These are phyloP conservation scores for Globisporangium emineosum DNA, from an alignment of 352 stramenopile genomes.

Conservation along the genomic window DNA sequence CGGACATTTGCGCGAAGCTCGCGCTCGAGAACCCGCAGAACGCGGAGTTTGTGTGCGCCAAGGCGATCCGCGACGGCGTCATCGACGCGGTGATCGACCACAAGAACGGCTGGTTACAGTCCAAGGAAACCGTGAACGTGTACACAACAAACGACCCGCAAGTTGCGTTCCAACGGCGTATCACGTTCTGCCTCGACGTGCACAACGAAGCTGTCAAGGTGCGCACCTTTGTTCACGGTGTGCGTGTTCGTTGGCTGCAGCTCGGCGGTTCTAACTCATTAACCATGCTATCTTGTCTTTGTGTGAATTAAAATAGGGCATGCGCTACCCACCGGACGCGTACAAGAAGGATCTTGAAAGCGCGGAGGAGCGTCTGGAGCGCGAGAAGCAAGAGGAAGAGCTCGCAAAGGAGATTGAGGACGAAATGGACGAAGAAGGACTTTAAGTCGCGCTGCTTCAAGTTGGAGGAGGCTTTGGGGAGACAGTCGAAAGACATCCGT, in stretches of 20 bases:
- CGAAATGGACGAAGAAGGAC: conserved; percentile 92
- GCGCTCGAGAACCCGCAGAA: conserved; percentile 90
- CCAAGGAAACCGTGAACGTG: conserved; percentile 83
- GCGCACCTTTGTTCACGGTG: not conserved
- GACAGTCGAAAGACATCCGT: no score
- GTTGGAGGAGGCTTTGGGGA: not conserved
- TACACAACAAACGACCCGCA: conserved; percentile 94
- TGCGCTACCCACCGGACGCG: conserved; percentile 96
- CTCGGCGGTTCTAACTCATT: not conserved
- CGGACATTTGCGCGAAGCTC: conserved; percentile 93
- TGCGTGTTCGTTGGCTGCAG: not conserved
- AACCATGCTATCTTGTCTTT: no score
- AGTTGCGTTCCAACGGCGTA: conserved; percentile 95
- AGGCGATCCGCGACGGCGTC: conserved; percentile 97
- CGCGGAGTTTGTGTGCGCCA: conserved; percentile 97
- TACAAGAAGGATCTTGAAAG: conserved; percentile 97
- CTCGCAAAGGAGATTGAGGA: conserved; percentile 97
- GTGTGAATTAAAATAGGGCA: conserved; percentile 45
- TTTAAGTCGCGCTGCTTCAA: conserved; percentile 27
- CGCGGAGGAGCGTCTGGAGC: conserved; percentile 87
- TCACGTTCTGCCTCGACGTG: conserved; percentile 98
- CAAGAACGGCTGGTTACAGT: conserved; percentile 91
- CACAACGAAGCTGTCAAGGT: conserved; percentile 98
- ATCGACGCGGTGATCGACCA: conserved; percentile 98
- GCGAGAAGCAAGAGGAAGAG: conserved; percentile 93